phyloP scores from a whole-genome alignment of 164 flowering plant genomes.

The Vitis amurensis region DNA sequence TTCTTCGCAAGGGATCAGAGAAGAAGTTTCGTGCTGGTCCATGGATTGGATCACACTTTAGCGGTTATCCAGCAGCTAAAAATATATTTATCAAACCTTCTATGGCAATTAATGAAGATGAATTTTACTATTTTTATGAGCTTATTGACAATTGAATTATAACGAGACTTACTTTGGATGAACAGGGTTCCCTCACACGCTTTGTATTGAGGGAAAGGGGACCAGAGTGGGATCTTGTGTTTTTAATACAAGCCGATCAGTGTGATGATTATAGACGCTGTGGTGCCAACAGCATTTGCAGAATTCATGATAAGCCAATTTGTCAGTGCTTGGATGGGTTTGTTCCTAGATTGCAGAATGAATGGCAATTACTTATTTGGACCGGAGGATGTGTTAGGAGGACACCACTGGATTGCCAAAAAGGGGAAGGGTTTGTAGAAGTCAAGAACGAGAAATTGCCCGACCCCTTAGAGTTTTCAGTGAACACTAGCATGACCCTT shows the following conservation, averaged over 20 bases:
- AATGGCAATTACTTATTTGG: slow-evolving; percentile 17
- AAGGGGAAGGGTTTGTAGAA: slow-evolving; percentile 22
- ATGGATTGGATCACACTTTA: slow-evolving; percentile 18
- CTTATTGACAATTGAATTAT: too few species aligned
- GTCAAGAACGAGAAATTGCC: slow-evolving; percentile 25
- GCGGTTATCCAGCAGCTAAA: not conserved
- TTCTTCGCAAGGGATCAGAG: not conserved
- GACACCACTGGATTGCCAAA: slow-evolving; percentile 14
- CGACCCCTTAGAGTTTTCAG: slow-evolving; percentile 1
- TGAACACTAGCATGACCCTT: not conserved
- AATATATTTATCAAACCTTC: not conserved
- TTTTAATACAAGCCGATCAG: not conserved
- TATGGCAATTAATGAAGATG: too few species aligned
- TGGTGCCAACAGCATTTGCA: not conserved
- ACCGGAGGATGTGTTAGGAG: slow-evolving; percentile 25
- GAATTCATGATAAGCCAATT: not conserved
- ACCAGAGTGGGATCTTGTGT: not conserved
- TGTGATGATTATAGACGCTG: slow-evolving; percentile 9
- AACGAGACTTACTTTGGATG: not conserved
- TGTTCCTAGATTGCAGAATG: slow-evolving; percentile 1
- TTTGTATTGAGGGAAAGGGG: not conserved
- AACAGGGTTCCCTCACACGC: slow-evolving; percentile 3
- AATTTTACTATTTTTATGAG: too few species aligned
- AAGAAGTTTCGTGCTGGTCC: slow-evolving; percentile 19
- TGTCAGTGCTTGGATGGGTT: slow-evolving; percentile 24